A percentile compares a stretch with the other conserved stretches of the same genome.
Evolutionary conservation across 495 filamentous ascomycete species (phyloP).

Genomic region (Aeminium ludgeri): DNA sequence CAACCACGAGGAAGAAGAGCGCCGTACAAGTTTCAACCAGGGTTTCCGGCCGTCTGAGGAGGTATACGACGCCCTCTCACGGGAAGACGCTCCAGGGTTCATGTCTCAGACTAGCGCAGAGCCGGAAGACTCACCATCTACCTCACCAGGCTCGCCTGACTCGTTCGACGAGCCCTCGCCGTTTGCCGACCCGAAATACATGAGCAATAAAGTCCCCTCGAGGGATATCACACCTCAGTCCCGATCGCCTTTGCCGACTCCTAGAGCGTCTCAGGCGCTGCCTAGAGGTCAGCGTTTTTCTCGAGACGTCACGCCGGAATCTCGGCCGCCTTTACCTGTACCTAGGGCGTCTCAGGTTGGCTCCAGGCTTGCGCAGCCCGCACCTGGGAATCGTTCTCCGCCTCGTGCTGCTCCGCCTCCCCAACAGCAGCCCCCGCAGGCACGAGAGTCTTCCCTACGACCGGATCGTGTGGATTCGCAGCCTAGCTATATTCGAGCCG

Average conservation of each 20-base stretch:
- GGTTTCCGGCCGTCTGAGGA: background rate
- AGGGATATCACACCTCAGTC: too few relatives aligned
- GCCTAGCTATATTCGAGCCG: conserved; percentile 11
- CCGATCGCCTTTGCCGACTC: too few relatives aligned
- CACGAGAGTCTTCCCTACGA: background rate
- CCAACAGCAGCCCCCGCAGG: background rate
- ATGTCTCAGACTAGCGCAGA: background rate
- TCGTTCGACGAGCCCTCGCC: conserved; percentile 7
- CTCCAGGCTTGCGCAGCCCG: too few relatives aligned
- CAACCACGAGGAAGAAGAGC: background rate
- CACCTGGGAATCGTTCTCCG: too few relatives aligned
- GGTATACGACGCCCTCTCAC: conserved; percentile 1
- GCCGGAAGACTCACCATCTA: background rate
- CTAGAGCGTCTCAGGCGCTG: too few relatives aligned
- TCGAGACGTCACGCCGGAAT: conserved; percentile 3
- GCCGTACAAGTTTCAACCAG: background rate
- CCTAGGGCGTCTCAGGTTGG: too few relatives aligned
- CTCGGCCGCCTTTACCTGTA: too few relatives aligned
- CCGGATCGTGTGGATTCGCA: background rate
- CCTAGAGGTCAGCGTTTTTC: conserved; percentile 10
- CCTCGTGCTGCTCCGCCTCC: too few relatives aligned
- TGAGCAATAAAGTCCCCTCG: too few relatives aligned
- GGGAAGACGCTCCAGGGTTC: background rate
- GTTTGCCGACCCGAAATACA: conserved; percentile 15
- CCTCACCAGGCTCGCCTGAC: conserved; percentile 5